phyloP scores from a whole-genome alignment of 345 rosid genomes.

The Populus alba region DNA sequence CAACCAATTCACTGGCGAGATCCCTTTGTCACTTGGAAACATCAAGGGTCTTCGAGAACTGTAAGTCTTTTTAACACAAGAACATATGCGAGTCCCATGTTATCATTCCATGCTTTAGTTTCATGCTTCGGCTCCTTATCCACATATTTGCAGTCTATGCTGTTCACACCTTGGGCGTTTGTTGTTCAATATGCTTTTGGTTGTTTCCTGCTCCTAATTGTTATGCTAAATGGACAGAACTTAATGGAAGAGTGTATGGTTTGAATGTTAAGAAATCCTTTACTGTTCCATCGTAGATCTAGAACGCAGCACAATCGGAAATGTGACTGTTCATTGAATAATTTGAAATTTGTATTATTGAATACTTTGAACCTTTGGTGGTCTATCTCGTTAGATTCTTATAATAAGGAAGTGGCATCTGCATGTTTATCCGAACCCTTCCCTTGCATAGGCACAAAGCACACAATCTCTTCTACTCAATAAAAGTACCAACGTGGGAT shows the following conservation, averaged over 20 bases:
- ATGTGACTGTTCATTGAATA: not conserved
- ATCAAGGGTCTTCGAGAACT: slow-evolving; percentile 54
- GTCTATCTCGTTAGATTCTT: not conserved
- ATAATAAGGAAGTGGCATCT: not conserved
- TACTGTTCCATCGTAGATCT: not conserved
- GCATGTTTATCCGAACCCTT: not conserved
- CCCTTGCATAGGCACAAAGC: not conserved
- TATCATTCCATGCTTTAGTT: not conserved
- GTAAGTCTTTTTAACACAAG: slow-evolving; percentile 45
- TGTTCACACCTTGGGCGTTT: not conserved
- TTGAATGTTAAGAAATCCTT: not conserved
- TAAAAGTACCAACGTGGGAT: not conserved
- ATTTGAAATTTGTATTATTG: not conserved
- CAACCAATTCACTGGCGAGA: slow-evolving; percentile 59
- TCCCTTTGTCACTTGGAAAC: slow-evolving; percentile 60
- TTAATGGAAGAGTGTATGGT: not conserved
- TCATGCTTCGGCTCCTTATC: not conserved
- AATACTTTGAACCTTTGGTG: not conserved
- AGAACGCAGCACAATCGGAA: not conserved
- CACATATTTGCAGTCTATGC: not conserved
- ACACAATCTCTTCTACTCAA: not conserved
- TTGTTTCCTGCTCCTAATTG: slow-evolving; percentile 1
- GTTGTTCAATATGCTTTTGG: not conserved
- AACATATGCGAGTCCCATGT: slow-evolving; percentile 5
- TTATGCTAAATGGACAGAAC: slow-evolving; percentile 2